Evolutionary conservation across 768 basidiomycete species (phyloP).

Genomic region (Phaffia tasmanica): DNA sequence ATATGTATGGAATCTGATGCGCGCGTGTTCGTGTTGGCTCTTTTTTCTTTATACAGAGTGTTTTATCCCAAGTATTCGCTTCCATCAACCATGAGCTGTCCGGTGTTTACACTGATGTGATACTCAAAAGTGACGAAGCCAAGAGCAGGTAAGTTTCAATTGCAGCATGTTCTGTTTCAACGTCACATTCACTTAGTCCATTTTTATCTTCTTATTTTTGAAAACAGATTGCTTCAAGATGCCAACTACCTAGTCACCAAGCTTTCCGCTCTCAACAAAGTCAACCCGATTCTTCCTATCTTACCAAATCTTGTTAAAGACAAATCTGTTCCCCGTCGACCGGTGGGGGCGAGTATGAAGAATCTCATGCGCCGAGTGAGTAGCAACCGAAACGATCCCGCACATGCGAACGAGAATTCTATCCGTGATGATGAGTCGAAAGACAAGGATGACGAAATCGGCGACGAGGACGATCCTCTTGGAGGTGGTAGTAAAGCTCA

Average conservation of each 20-base stretch:
- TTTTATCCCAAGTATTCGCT: constrained; percentile 90
- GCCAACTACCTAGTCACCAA: constrained; percentile 65
- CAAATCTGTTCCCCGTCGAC: constrained; percentile 46
- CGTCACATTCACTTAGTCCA: constrained; percentile 7
- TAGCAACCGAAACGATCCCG: too few species aligned
- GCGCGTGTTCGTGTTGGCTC: background rate
- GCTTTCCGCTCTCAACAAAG: constrained; percentile 61
- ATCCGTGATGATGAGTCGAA: too few species aligned
- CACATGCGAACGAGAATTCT: too few species aligned
- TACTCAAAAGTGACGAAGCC: constrained; percentile 68
- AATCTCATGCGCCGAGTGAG: constrained; percentile 24
- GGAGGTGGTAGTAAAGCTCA: too few species aligned
- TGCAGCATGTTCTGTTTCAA: background rate
- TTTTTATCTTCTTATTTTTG: background rate
- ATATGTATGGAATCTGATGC: constrained; percentile 5
- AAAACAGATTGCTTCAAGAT: constrained; percentile 62
- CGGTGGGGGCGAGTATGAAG: constrained; percentile 20
- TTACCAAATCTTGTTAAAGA: constrained; percentile 76
- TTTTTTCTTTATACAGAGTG: constrained; percentile 47
- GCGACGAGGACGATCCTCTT: too few species aligned
- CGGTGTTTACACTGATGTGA: constrained; percentile 72
- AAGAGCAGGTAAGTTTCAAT: constrained; percentile 59
- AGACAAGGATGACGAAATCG: too few species aligned
- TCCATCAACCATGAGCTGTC: constrained; percentile 82
- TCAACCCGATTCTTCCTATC: constrained; percentile 51